Percentiles rank a stretch among this genome's conserved stretches.
These are phyloP conservation scores for Plasmodium gonderi DNA, from an alignment of 169 alveolate species.

Conservation along the genomic window DNA sequence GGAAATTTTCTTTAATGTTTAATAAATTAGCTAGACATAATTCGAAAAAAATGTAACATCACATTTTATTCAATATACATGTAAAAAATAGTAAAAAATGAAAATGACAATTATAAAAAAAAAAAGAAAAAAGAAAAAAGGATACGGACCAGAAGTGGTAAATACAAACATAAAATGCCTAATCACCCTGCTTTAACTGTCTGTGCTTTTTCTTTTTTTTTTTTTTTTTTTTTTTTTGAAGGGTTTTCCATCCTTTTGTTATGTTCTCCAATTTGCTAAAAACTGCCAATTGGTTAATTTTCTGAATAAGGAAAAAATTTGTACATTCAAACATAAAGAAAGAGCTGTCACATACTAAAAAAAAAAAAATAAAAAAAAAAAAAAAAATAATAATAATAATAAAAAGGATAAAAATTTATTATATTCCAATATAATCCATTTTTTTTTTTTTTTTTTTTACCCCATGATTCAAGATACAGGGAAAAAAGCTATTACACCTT, in stretches of 20 bases:
- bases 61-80: constrained; percentile 11
- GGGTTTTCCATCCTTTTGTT: neutral
- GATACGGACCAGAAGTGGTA: neutral
- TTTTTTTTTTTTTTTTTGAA: neutral
- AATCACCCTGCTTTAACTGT: neutral
- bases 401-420: no score
- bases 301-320: neutral
- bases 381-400: no score
- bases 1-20: neutral
- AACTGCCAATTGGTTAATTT: neutral
- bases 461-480: neutral
- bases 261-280: neutral
- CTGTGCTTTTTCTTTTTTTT: neutral
- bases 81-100: neutral
- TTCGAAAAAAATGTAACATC: neutral
- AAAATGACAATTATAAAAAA: neutral
- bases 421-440: neutral
- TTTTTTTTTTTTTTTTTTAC: neutral
- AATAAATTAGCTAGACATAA: neutral
- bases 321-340: constrained; percentile 9
- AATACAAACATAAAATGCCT: neutral
- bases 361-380: neutral
- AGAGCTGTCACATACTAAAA: constrained; percentile 6
- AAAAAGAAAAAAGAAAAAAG: constrained; percentile 8
- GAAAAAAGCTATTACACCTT: constrained; percentile 31